These are phyloP conservation scores for Margaritispora aquatica DNA, from an alignment of 495 filamentous ascomycete species.

Conservation along the genomic window DNA sequence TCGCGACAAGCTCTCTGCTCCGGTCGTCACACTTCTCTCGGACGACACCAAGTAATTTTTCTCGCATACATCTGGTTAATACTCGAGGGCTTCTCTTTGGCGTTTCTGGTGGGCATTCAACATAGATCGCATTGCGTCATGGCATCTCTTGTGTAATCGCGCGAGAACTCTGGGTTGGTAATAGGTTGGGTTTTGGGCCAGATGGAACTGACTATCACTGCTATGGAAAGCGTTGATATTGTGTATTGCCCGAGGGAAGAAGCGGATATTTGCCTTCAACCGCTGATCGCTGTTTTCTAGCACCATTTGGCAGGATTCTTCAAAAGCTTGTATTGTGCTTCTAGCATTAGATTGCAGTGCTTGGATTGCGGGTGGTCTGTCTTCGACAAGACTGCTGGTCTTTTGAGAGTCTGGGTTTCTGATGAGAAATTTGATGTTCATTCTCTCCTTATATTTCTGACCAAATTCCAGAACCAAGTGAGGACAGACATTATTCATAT, in stretches of 20 bases:
- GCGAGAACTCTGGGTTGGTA: background rate
- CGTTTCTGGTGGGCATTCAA: conserved; percentile 19
- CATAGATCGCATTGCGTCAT: conserved; percentile 20
- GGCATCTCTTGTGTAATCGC: background rate
- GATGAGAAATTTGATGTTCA: background rate
- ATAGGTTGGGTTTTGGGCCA: background rate
- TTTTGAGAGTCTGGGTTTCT: background rate
- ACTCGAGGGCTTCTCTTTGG: conserved; percentile 8
- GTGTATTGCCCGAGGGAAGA: background rate
- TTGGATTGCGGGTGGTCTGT: background rate
- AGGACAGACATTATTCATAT: too few relatives aligned
- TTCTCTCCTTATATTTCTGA: background rate
- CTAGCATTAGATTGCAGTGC: background rate
- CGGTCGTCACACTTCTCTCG: conserved; percentile 73
- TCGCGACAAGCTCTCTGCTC: conserved; percentile 75
- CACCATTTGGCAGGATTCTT: conserved; percentile 3
- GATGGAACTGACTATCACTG: too few relatives aligned
- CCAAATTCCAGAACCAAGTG: too few relatives aligned
- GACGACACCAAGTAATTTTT: conserved; percentile 17
- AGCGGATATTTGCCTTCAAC: conserved; percentile 8
- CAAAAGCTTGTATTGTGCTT: conserved; percentile 3
- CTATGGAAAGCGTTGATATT: background rate
- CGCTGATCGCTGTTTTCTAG: conserved; percentile 2
- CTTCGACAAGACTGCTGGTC: background rate
- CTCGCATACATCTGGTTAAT: conserved; percentile 1